These are phyloP conservation scores for Leishmania lainsoni DNA, from an alignment of 208 protist species.

Conservation along the genomic window DNA sequence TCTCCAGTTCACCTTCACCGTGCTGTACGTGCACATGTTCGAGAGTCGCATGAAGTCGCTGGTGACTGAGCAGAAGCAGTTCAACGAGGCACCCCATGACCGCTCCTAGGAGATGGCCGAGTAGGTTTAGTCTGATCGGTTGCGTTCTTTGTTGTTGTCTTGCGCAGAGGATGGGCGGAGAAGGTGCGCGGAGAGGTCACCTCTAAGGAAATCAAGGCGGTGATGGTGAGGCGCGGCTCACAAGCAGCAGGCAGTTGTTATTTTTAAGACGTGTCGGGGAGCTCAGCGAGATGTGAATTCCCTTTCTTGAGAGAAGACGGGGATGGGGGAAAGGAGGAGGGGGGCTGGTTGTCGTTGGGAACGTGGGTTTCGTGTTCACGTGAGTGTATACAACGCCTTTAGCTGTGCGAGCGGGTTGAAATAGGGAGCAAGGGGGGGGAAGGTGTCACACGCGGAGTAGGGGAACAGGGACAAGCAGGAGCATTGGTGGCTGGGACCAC, in stretches of 20 bases:
- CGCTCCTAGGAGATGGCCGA: background rate
- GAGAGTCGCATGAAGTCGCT: slow-evolving; percentile 27
- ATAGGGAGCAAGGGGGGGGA: background rate
- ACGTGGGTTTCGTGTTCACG: background rate
- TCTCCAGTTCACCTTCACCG: slow-evolving; percentile 33
- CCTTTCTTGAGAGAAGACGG: background rate
- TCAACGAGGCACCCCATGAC: slow-evolving; percentile 1
- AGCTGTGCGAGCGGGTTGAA: background rate
- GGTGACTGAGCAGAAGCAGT: slow-evolving; percentile 33
- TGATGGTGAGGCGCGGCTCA: background rate
- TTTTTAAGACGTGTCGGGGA: background rate
- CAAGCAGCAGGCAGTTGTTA: background rate
- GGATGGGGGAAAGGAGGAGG: background rate
- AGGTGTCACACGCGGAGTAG: background rate
- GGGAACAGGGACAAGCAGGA: background rate
- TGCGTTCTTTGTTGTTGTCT: background rate
- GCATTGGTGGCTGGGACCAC: background rate
- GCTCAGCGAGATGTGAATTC: background rate
- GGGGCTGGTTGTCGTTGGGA: background rate
- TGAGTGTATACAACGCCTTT: background rate
- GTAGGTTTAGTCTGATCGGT: background rate
- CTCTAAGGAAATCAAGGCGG: background rate
- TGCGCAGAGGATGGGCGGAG: background rate
- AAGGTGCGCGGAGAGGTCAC: background rate
- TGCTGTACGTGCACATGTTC: slow-evolving; percentile 23